Conservation (phyloP, 345 rosid genomes). For the Ceriops tagal region DNA sequence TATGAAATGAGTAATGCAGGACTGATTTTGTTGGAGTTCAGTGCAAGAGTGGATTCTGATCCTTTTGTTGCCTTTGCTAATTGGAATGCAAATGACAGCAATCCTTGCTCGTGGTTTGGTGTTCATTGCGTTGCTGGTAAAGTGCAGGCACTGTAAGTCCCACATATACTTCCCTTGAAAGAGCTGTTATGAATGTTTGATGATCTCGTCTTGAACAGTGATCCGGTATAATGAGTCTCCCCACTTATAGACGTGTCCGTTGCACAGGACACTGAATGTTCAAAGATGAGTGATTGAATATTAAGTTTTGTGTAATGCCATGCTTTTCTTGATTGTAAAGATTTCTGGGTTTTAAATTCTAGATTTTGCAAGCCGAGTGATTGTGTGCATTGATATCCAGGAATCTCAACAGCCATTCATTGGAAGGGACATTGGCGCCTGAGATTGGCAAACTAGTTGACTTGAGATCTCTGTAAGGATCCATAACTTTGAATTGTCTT, state of each 20-base stretch:
- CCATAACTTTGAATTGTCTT: not conserved
- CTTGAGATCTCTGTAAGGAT: constrained; percentile 69
- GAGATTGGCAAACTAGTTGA: constrained; percentile 65
- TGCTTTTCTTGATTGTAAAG: not conserved
- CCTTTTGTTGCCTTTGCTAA: constrained; percentile 58
- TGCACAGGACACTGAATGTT: not conserved
- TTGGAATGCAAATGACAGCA: constrained; percentile 53
- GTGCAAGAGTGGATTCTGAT: constrained; percentile 55
- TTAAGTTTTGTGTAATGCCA: not conserved
- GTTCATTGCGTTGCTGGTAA: constrained; percentile 60
- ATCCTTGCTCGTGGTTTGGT: constrained; percentile 74
- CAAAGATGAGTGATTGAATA: not conserved
- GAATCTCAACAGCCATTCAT: constrained; percentile 53
- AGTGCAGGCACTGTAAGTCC: constrained; percentile 80
- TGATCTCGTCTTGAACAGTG: not conserved
- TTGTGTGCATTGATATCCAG: constrained; percentile 33
- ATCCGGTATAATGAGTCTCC: not conserved
- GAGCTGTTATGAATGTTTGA: not conserved
- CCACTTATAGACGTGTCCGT: not conserved
- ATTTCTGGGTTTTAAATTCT: not conserved
- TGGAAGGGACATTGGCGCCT: constrained; percentile 68
- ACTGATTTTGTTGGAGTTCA: constrained; percentile 59
- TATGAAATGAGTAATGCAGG: constrained; percentile 45
- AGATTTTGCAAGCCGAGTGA: not conserved
- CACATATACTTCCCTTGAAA: constrained; percentile 1